Evolutionary conservation across 768 basidiomycete genomes (phyloP).

Genomic region (Dentipellis fragilis): DNA sequence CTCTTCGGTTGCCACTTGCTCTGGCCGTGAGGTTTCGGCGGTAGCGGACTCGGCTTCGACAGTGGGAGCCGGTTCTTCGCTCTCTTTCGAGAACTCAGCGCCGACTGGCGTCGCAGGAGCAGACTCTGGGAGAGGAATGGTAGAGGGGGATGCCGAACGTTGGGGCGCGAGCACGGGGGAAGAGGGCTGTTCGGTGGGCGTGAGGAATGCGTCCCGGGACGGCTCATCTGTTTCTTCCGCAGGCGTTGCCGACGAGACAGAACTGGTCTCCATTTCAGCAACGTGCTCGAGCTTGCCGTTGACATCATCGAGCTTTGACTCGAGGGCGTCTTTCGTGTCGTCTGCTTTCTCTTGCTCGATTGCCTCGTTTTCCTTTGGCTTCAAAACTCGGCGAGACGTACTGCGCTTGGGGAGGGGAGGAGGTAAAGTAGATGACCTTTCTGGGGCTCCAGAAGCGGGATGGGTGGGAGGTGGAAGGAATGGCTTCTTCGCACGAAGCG

Average conservation of each 20-base stretch:
- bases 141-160: slow-evolving; percentile 14
- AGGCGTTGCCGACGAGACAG: not conserved
- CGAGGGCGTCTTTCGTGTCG: not conserved
- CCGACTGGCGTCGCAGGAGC: slow-evolving; percentile 20
- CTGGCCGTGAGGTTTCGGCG: not conserved
- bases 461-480: slow-evolving; percentile 13
- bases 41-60: not conserved
- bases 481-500: slow-evolving; percentile 3
- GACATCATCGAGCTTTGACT: not conserved
- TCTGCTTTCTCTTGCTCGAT: not conserved
- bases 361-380: not conserved
- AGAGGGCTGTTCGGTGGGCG: slow-evolving; percentile 5
- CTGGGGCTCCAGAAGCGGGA: slow-evolving; percentile 3
- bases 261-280: not conserved
- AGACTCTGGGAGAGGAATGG: slow-evolving; percentile 16
- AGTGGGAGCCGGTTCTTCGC: not conserved
- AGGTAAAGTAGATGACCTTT: slow-evolving; percentile 4
- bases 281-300: not conserved
- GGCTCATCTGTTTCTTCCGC: slow-evolving; percentile 2
- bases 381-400: slow-evolving; percentile 2
- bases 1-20: not conserved
- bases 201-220: slow-evolving; percentile 3
- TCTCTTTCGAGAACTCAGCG: slow-evolving; percentile 1
- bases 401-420: slow-evolving; percentile 12
- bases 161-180: not conserved